Evolutionary conservation across 495 filamentous ascomycete genomes (phyloP).

Genomic region (Xylaria cubensis): DNA sequence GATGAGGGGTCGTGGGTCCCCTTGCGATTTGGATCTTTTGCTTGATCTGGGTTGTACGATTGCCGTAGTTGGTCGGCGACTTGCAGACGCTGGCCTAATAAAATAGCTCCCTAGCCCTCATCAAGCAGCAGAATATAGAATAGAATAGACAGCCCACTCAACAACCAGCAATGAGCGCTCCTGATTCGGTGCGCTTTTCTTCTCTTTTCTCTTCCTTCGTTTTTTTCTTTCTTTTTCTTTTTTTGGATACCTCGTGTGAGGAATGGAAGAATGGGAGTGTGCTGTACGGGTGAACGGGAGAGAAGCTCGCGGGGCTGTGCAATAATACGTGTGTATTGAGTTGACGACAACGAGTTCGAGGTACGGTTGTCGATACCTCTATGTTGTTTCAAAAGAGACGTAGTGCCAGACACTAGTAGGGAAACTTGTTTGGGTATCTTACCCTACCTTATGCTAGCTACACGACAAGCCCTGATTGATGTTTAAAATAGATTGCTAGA

Average conservation of each 20-base stretch:
- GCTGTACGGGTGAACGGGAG: not conserved
- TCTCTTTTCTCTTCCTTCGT: not conserved
- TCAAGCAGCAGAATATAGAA: not conserved
- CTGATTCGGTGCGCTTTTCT: not conserved
- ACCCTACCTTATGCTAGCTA: conserved; percentile 17
- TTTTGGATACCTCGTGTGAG: conserved; percentile 6
- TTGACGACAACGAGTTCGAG: conserved; percentile 3
- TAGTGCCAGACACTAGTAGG: conserved; percentile 4
- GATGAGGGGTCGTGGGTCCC: conserved; percentile 29
- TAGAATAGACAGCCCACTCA: not conserved
- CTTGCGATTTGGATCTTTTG: conserved; percentile 10
- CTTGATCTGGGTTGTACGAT: conserved; percentile 1
- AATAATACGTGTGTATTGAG: not conserved
- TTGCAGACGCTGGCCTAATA: conserved; percentile 2
- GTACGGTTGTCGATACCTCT: not conserved
- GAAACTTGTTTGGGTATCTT: conserved; percentile 11
- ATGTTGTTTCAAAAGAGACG: conserved; percentile 1
- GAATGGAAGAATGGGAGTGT: not conserved
- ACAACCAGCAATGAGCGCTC: not conserved
- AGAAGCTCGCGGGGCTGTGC: conserved; percentile 19
- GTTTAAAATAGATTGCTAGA: conserved; percentile 27
- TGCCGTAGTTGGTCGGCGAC: conserved; percentile 2
- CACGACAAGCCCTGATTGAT: not conserved
- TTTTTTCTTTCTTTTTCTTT: not conserved
- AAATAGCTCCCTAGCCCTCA: not conserved